Conservation (phyloP, 179 eudicot species). For the Spinacia oleracea region DNA sequence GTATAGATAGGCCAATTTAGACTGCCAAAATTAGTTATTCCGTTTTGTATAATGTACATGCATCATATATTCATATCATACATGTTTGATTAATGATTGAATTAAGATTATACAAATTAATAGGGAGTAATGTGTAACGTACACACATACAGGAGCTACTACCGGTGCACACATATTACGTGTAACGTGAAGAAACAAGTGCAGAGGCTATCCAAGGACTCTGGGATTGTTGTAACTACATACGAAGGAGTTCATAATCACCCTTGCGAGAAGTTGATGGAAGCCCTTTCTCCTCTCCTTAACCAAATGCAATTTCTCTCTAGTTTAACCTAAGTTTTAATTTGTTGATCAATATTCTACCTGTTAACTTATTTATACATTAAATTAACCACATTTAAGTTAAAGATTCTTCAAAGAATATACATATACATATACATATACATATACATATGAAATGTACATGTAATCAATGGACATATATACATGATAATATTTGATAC, state of each 20-base stretch:
- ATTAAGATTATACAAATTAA: too few species aligned
- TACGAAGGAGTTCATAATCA: slow-evolving; percentile 91
- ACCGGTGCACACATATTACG: slow-evolving; percentile 79
- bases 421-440: too few species aligned
- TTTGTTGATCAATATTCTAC: neutral
- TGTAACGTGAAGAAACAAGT: slow-evolving; percentile 95
- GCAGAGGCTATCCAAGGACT: slow-evolving; percentile 76
- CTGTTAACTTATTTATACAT: neutral
- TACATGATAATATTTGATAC: neutral
- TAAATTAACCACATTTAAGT: neutral
- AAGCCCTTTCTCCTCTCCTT: slow-evolving; percentile 77
- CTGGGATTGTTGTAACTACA: slow-evolving; percentile 72
- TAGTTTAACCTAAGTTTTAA: slow-evolving; percentile 22
- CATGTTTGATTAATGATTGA: neutral
- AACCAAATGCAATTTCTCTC: slow-evolving; percentile 84
- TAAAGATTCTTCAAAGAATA: neutral
- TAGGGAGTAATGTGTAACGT: too few species aligned
- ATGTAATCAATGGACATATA: neutral
- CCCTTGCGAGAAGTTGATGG: slow-evolving; percentile 89
- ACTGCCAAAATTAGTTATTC: neutral
- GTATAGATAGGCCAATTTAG: neutral
- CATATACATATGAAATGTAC: neutral
- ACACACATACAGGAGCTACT: slow-evolving; percentile 67
- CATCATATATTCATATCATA: too few species aligned
- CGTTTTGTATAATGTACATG: too few species aligned